phyloP scores from a whole-genome alignment of 2,329 filamentous ascomycete species.

The Chaetomiaceae sp. region DNA sequence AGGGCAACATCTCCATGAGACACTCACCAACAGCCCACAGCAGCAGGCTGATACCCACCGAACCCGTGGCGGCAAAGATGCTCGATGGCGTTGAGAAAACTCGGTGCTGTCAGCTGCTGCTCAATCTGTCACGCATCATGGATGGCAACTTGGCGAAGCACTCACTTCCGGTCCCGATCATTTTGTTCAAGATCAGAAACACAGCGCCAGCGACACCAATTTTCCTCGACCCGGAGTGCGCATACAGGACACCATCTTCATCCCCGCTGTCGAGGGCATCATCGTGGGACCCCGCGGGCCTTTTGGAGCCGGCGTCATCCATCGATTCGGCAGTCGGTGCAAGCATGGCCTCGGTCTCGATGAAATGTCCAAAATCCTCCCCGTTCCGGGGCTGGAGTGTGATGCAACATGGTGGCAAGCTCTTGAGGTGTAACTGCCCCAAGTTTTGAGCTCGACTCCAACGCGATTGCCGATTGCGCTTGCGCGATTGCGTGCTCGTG shows the following conservation, averaged over 20 bases:
- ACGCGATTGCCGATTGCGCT: too few relatives aligned
- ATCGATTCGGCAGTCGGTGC: background rate
- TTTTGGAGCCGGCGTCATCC: background rate
- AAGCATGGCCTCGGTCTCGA: too few relatives aligned
- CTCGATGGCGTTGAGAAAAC: slow-evolving; percentile 52
- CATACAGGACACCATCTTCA: slow-evolving; percentile 30
- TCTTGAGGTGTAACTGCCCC: too few relatives aligned
- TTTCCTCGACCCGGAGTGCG: slow-evolving; percentile 38
- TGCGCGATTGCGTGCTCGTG: too few relatives aligned
- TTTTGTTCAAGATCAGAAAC: slow-evolving; percentile 54
- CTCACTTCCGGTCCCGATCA: slow-evolving; percentile 54
- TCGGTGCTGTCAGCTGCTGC: slow-evolving; percentile 13
- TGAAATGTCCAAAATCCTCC: too few relatives aligned
- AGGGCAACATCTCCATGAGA: too few relatives aligned
- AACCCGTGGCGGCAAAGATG: slow-evolving; percentile 51
- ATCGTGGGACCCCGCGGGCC: background rate
- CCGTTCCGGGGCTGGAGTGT: too few relatives aligned
- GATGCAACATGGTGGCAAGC: too few relatives aligned
- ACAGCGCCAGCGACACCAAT: slow-evolving; percentile 50
- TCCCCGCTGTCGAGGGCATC: slow-evolving; percentile 5
- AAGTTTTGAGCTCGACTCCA: too few relatives aligned
- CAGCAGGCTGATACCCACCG: slow-evolving; percentile 44
- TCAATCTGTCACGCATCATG: too few relatives aligned
- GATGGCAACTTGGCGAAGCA: too few relatives aligned
- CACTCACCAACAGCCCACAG: slow-evolving; percentile 30